Conservation (phyloP, 2,329 filamentous ascomycete species). For the Xylaria sp. region DNA sequence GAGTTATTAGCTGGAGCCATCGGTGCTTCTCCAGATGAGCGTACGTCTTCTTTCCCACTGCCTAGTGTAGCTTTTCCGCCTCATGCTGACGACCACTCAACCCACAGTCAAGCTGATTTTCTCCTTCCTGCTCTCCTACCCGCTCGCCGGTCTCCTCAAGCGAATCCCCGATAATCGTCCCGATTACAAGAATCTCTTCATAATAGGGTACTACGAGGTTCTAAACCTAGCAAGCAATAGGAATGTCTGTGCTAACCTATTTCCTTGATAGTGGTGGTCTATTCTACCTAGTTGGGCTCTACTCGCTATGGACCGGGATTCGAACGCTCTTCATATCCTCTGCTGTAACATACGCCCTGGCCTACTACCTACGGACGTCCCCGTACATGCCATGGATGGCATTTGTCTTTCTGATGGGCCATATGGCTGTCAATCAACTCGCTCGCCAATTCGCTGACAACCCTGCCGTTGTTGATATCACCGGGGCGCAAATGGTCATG, state of each 20-base stretch:
- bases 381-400: constrained; percentile 98
- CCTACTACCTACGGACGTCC: constrained; percentile 76
- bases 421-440: constrained; percentile 92
- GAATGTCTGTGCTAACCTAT: constrained; percentile 18
- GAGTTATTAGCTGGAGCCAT: constrained; percentile 48
- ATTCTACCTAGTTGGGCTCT: constrained; percentile 93
- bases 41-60: constrained; percentile 42
- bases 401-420: constrained; percentile 92
- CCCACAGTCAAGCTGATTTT: constrained; percentile 87
- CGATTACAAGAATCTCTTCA: constrained; percentile 86
- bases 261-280: constrained; percentile 46
- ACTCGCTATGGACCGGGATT: constrained; percentile 87
- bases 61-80: neutral
- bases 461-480: constrained; percentile 79
- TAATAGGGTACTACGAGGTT: constrained; percentile 64
- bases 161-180: constrained; percentile 85
- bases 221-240: neutral
- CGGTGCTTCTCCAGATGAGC: constrained; percentile 54
- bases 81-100: constrained; percentile 18
- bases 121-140: constrained; percentile 90
- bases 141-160: constrained; percentile 86
- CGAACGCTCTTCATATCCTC: constrained; percentile 81
- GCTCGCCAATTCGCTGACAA: constrained; percentile 73
- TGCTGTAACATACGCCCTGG: constrained; percentile 80
- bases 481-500: constrained; percentile 95